Base-by-base conservation (phyloP, 495 filamentous ascomycete genomes). In the Aspergillus incahuasiensis region DNA sequence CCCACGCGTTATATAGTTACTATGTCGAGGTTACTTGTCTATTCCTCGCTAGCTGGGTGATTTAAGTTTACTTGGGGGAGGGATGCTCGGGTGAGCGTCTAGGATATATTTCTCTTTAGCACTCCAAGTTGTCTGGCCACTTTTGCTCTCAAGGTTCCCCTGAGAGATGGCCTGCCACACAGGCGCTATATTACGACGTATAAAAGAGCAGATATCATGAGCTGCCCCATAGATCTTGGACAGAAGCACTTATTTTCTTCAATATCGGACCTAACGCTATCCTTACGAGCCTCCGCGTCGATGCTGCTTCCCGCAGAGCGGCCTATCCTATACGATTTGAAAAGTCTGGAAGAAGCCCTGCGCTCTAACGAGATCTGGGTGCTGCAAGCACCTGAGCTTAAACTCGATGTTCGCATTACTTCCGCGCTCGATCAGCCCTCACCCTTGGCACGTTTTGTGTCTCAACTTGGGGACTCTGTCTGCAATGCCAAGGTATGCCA, bases 351-450 rank as follows among this genome's bases (percentile, higher is more conserved):
- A 5, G 52, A 68, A 30, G 38, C 43, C 19, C 22, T 54, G n/a
- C 21, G 54, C 30, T 45, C 57, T 2, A 32, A 55, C 9, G 39
- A 45, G 7, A 6, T 67, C 16, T 76, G 71, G 72, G 57, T 73
- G 1, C 61, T 46, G 15, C 64, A 68, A 52, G 63, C 62, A n/a
- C 68, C 70, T 7, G 64, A 68, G 41, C 38, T 70, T 11, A 55
- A 58, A 24, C 35, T 76, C 2, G 35, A 63, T 25, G 45, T 74
- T 7, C 54, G 46, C 3, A 49, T 74, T 22, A 19, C 9, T n/a
- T 28, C 50, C 11, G 40, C 35, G 9, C 32, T 57, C 11, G 42
- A 38, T 9, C 5, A 50, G 12, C 39, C 48, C 1, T 5, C 21
- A 16, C 16, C 47, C 9, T 19, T 44, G 12, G 52, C 59, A 41